A percentile compares a stretch with the other conserved stretches of the same genome.
Evolutionary conservation across 148 eudicot species (phyloP).

Genomic region (Vaccinium vitisidaea): DNA sequence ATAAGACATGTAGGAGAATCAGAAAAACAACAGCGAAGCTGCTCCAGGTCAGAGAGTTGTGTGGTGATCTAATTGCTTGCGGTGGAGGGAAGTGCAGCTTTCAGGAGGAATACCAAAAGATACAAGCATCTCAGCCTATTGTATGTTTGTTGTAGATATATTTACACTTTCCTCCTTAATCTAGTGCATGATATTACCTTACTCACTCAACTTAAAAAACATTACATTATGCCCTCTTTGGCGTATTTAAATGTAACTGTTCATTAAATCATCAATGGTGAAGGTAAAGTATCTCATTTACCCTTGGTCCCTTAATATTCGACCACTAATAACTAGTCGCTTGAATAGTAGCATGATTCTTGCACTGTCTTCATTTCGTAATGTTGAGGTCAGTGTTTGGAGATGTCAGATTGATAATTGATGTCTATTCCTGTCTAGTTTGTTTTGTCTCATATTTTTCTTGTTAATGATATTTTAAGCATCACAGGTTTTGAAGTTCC

Average conservation of each 20-base stretch:
- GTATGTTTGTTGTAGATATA: conserved; percentile 30
- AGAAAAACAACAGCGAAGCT: conserved; percentile 39
- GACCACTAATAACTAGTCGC: too few species aligned
- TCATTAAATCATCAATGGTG: neutral
- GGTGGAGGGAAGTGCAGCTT: conserved; percentile 55
- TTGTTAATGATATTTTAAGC: conserved; percentile 6
- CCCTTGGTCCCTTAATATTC: too few species aligned
- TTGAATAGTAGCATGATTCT: neutral
- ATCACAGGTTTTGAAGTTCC: conserved; percentile 70
- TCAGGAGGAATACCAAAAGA: conserved; percentile 56
- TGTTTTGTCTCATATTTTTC: conserved; percentile 14
- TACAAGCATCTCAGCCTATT: conserved; percentile 60
- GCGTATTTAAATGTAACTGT: neutral
- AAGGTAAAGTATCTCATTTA: neutral
- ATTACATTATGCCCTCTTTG: neutral
- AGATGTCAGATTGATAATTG: neutral
- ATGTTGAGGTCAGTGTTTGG: neutral
- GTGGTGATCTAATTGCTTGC: conserved; percentile 49
- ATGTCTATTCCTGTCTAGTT: neutral
- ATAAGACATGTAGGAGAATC: conserved; percentile 17
- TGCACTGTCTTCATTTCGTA: neutral
- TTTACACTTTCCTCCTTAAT: neutral
- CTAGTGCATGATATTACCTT: neutral
- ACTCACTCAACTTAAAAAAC: neutral
- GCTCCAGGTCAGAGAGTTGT: conserved; percentile 58